Evolutionary conservation across 2,329 filamentous ascomycete genomes (phyloP).

Genomic region (Iodosphaeria phyllophila): DNA sequence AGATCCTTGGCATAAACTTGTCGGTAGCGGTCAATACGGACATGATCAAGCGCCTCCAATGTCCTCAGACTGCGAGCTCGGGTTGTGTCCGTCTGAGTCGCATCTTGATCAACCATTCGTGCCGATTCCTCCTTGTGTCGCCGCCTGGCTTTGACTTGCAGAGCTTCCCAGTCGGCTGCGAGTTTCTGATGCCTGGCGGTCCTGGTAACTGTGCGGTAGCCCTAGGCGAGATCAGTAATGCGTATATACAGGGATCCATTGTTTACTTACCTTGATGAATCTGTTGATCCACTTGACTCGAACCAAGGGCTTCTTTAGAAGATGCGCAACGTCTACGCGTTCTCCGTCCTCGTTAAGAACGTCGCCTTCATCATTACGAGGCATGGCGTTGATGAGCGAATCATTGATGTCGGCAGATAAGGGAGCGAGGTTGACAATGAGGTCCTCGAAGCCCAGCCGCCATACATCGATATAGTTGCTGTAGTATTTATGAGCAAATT

Average conservation of each 20-base stretch:
- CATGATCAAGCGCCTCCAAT: slow-evolving; percentile 48
- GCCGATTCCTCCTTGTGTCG: slow-evolving; percentile 55
- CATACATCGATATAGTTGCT: slow-evolving; percentile 72
- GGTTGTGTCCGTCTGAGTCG: slow-evolving; percentile 63
- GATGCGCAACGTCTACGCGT: slow-evolving; percentile 80
- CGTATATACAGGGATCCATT: slow-evolving; percentile 3
- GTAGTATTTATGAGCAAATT: slow-evolving; percentile 61
- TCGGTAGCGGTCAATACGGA: slow-evolving; percentile 55
- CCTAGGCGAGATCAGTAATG: slow-evolving; percentile 23
- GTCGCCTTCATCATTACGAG: slow-evolving; percentile 44
- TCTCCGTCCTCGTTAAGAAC: slow-evolving; percentile 61
- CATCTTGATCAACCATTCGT: slow-evolving; percentile 69
- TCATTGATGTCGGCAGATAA: slow-evolving; percentile 39
- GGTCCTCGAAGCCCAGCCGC: slow-evolving; percentile 84
- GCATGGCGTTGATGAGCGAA: slow-evolving; percentile 38
- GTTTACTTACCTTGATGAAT: slow-evolving; percentile 47
- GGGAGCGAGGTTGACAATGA: slow-evolving; percentile 82
- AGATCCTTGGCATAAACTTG: slow-evolving; percentile 81
- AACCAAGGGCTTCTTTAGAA: slow-evolving; percentile 76
- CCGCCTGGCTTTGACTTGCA: slow-evolving; percentile 61
- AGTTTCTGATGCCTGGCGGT: slow-evolving; percentile 35
- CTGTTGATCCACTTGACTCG: slow-evolving; percentile 77
- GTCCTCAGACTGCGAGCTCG: slow-evolving; percentile 64
- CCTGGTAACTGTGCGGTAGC: slow-evolving; percentile 36
- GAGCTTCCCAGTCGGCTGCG: slow-evolving; percentile 43